These are phyloP conservation scores for Azolla pinnata DNA, from an alignment of 75 land plant species.

Conservation along the genomic window DNA sequence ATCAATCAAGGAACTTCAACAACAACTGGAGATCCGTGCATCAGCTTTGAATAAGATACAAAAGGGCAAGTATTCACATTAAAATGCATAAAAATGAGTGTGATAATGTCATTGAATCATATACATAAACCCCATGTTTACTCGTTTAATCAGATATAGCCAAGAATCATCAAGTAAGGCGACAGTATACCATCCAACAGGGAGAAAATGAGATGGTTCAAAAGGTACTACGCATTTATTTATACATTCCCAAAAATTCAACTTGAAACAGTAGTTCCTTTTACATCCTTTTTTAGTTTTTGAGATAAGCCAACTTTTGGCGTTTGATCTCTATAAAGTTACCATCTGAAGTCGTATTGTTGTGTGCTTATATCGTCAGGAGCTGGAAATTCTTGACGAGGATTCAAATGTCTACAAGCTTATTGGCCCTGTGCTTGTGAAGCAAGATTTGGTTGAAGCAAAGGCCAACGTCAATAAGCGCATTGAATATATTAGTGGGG, in stretches of 20 bases:
- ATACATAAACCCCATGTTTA: too few relatives aligned
- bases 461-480: conserved; percentile 94
- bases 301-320: too few relatives aligned
- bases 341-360: background rate
- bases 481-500: conserved; percentile 89
- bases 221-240: too few relatives aligned
- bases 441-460: conserved; percentile 96
- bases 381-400: conserved; percentile 72
- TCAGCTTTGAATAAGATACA: conserved; percentile 73
- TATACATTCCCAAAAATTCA: too few relatives aligned
- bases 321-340: background rate
- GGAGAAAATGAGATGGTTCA: conserved; percentile 99
- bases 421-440: conserved; percentile 95
- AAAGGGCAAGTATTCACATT: conserved; percentile 67
- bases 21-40: conserved; percentile 70
- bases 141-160: conserved; percentile 87
- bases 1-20: conserved; percentile 49
- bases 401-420: conserved; percentile 90
- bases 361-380: too few relatives aligned
- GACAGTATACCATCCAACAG: conserved; percentile 95
- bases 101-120: too few relatives aligned
- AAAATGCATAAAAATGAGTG: too few relatives aligned
- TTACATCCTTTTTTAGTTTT: too few relatives aligned
- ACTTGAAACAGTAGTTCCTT: too few relatives aligned
- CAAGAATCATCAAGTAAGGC: conserved; percentile 94